Percentiles rank a stretch among this genome's conserved stretches.
Evolutionary conservation across 2,329 filamentous ascomycete genomes (phyloP).

Genomic region (Fusarium denticulatum): DNA sequence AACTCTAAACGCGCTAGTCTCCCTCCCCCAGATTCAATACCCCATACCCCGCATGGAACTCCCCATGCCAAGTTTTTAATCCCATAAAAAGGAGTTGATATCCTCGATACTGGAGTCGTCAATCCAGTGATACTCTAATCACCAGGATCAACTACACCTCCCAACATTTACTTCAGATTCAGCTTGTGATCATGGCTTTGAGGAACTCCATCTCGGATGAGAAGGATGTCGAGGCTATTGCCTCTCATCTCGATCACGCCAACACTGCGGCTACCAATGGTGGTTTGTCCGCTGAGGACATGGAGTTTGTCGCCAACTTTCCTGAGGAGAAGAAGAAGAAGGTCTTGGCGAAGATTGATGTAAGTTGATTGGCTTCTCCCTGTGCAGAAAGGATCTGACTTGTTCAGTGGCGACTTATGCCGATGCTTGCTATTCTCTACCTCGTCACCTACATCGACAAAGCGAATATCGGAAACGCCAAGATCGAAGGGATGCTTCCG

Average conservation of each 20-base stretch:
- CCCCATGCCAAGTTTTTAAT: not conserved
- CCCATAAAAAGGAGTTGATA: constrained; percentile 16
- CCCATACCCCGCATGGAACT: constrained; percentile 22
- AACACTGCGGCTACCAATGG: not conserved
- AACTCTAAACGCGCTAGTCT: not conserved
- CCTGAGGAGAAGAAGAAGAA: constrained; percentile 36
- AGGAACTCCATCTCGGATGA: constrained; percentile 16
- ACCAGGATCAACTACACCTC: not conserved
- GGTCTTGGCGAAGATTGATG: constrained; percentile 33
- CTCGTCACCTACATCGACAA: constrained; percentile 31
- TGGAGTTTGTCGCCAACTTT: constrained; percentile 35
- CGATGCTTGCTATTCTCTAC: constrained; percentile 25
- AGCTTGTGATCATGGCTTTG: constrained; percentile 5
- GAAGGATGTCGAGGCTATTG: constrained; percentile 32
- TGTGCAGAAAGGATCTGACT: not conserved
- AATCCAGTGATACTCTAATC: not conserved
- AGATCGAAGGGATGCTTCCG: constrained; percentile 26
- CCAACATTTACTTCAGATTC: not conserved
- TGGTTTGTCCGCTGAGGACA: constrained; percentile 22
- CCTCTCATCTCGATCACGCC: constrained; percentile 16
- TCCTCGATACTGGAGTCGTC: not conserved
- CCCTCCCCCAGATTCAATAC: constrained; percentile 20
- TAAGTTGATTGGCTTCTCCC: not conserved
- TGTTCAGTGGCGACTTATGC: constrained; percentile 24
- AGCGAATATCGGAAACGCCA: constrained; percentile 32